Conservation (phyloP, 2,329 filamentous ascomycete species). For the Curvularia hawaiiensis region DNA sequence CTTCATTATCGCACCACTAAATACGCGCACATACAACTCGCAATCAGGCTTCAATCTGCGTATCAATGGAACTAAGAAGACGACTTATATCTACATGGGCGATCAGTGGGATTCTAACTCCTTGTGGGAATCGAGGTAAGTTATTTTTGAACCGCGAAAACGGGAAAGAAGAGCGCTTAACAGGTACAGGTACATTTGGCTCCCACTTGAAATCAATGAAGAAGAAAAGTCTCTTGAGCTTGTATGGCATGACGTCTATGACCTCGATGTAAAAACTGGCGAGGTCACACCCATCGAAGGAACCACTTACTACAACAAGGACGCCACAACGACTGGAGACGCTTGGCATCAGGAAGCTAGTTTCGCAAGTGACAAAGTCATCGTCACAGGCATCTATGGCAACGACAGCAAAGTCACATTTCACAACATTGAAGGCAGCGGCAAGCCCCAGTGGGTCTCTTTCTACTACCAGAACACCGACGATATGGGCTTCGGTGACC, state of each 20-base stretch:
- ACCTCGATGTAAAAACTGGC: slow-evolving; percentile 59
- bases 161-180: background rate
- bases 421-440: slow-evolving; percentile 54
- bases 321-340: slow-evolving; percentile 54
- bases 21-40: slow-evolving; percentile 60
- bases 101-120: slow-evolving; percentile 62
- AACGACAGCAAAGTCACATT: slow-evolving; percentile 62
- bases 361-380: slow-evolving; percentile 55
- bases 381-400: slow-evolving; percentile 59
- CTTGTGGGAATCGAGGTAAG: slow-evolving; percentile 56
- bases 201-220: slow-evolving; percentile 60
- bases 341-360: slow-evolving; percentile 62
- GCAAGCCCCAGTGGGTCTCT: slow-evolving; percentile 61
- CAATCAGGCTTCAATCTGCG: slow-evolving; percentile 58
- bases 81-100: slow-evolving; percentile 58
- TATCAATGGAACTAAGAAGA: slow-evolving; percentile 56
- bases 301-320: slow-evolving; percentile 53
- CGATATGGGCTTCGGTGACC: slow-evolving; percentile 64
- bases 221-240: slow-evolving; percentile 56
- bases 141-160: too few relatives aligned
- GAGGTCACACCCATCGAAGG: slow-evolving; percentile 55
- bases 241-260: slow-evolving; percentile 62
- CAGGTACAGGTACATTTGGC: slow-evolving; percentile 58
- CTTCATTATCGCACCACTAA: slow-evolving; percentile 57
- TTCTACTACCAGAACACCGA: slow-evolving; percentile 66